phyloP scores from a whole-genome alignment of 352 stramenopile species.

The Pythium folliculosum region DNA sequence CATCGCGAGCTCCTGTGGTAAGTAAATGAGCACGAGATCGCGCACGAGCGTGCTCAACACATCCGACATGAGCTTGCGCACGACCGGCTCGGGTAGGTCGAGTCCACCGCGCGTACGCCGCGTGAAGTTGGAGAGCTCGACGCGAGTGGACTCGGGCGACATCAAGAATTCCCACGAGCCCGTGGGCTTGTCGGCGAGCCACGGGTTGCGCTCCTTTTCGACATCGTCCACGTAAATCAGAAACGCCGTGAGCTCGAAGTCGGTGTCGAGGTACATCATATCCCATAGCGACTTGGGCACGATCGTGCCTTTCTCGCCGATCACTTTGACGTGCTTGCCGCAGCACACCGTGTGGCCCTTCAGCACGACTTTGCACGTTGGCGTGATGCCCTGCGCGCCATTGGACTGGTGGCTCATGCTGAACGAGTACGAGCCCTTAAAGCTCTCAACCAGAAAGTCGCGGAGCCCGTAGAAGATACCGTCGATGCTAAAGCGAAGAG shows the following conservation, averaged over 20 bases:
- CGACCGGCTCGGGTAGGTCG: slow-evolving; percentile 66
- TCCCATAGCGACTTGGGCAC: slow-evolving; percentile 82
- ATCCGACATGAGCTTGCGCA: slow-evolving; percentile 70
- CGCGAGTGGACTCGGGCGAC: slow-evolving; percentile 49
- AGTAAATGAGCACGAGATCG: slow-evolving; percentile 62
- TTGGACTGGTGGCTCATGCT: slow-evolving; percentile 75
- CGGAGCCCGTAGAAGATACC: slow-evolving; percentile 79
- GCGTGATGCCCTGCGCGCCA: slow-evolving; percentile 61
- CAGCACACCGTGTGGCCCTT: slow-evolving; percentile 67
- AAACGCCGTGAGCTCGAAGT: slow-evolving; percentile 59
- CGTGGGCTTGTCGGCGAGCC: slow-evolving; percentile 31
- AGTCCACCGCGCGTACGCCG: slow-evolving; percentile 66
- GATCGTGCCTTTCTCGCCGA: slow-evolving; percentile 72
- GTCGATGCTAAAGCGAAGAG: slow-evolving; percentile 74
- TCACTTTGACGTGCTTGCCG: slow-evolving; percentile 76
- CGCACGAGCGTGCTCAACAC: slow-evolving; percentile 64
- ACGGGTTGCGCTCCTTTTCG: slow-evolving; percentile 32
- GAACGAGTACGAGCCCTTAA: slow-evolving; percentile 59
- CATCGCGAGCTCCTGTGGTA: slow-evolving; percentile 61
- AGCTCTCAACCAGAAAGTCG: slow-evolving; percentile 68
- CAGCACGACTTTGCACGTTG: slow-evolving; percentile 61
- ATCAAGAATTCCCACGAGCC: slow-evolving; percentile 71
- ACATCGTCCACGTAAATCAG: slow-evolving; percentile 71
- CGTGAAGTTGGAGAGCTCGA: slow-evolving; percentile 72
- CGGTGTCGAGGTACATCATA: slow-evolving; percentile 71